Conservation (phyloP, 176 grass and related monocot genomes). For the Carex myosuroides region DNA sequence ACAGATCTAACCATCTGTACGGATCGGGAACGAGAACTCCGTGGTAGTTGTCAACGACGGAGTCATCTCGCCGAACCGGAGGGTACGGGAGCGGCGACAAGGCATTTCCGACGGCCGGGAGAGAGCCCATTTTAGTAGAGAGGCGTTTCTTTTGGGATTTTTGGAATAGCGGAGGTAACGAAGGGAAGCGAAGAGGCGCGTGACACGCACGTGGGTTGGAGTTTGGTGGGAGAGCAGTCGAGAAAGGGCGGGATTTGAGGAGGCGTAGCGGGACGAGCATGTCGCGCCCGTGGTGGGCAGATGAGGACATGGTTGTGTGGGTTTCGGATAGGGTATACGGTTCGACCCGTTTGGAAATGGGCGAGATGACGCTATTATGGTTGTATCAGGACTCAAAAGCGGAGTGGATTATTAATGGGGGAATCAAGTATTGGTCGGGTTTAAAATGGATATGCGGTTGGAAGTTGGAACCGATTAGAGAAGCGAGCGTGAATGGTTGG, state of each 20-base stretch:
- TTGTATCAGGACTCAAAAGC: too few relatives aligned
- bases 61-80: slow-evolving; percentile 45
- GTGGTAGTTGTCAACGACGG: slow-evolving; percentile 55
- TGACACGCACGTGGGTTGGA: neutral
- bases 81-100: slow-evolving; percentile 44
- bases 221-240: neutral
- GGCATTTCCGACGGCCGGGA: slow-evolving; percentile 14
- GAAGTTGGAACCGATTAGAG: neutral
- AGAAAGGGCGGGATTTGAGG: slow-evolving; percentile 11
- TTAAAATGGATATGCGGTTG: neutral
- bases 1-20: slow-evolving; percentile 57
- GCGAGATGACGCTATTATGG: neutral
- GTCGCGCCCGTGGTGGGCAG: neutral
- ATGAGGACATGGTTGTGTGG: neutral
- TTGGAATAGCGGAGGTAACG: neutral
- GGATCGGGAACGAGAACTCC: slow-evolving; percentile 60
- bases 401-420: neutral
- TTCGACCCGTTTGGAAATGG: neutral
- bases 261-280: neutral
- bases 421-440: neutral
- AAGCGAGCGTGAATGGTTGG: neutral
- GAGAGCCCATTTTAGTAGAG: slow-evolving; percentile 40
- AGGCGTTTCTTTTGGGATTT: neutral
- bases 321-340: neutral
- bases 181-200: neutral